Percentiles rank a stretch among this genome's conserved stretches.
phyloP scores from a whole-genome alignment of 805 yeast genomes.

The Starmerella bacillaris region DNA sequence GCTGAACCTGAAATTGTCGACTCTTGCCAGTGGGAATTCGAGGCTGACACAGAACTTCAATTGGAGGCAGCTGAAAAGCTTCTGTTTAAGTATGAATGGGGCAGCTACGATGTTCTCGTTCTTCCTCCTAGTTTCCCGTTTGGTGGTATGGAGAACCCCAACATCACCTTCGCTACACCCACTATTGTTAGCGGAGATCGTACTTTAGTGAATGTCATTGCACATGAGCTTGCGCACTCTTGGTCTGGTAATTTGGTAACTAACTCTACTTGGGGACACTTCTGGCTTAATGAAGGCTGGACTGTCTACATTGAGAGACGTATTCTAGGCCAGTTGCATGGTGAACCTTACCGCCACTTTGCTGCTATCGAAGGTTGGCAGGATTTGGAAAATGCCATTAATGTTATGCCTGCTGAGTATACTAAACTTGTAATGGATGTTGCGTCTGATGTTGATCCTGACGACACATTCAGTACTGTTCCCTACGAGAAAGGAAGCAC shows the following conservation, averaged over 20 bases:
- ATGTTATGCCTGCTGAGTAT: constrained; percentile 29
- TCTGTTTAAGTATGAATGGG: constrained; percentile 72
- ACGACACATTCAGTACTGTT: constrained; percentile 70
- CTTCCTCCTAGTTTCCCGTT: constrained; percentile 66
- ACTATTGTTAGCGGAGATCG: constrained; percentile 72
- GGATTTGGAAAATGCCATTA: constrained; percentile 48
- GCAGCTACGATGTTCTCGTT: constrained; percentile 59
- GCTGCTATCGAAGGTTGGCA: constrained; percentile 80
- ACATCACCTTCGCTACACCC: constrained; percentile 79
- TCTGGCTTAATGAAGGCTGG: constrained; percentile 94
- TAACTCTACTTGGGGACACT: constrained; percentile 81
- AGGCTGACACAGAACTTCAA: constrained; percentile 58
- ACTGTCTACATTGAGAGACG: constrained; percentile 81
- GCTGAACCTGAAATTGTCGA: constrained; percentile 54
- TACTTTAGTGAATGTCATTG: constrained; percentile 73
- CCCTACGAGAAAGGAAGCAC: constrained; percentile 87
- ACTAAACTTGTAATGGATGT: constrained; percentile 45
- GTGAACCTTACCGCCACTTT: constrained; percentile 61
- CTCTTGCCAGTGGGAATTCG: constrained; percentile 62
- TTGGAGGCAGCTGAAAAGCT: constrained; percentile 58
- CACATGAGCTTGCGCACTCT: constrained; percentile 83
- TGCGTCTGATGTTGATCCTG: constrained; percentile 54
- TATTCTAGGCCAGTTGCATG: constrained; percentile 60
- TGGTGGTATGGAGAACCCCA: constrained; percentile 93
- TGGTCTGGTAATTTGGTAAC: constrained; percentile 89